Conservation (phyloP, 169 alveolate species). For the Plasmodium gonderi region DNA sequence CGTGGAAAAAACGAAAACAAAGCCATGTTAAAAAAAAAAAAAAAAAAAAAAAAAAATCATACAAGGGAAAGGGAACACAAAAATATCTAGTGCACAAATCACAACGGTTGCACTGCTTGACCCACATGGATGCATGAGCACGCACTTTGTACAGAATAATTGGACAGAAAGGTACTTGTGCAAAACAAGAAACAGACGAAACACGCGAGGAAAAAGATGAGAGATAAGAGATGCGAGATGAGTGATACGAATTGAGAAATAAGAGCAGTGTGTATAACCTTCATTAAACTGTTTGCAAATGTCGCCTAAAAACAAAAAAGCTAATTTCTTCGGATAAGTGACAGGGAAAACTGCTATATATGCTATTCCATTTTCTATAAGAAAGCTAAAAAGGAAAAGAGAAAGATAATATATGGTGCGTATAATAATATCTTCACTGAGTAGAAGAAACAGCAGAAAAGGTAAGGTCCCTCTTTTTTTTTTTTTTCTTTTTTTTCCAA, state of each 20-base stretch:
- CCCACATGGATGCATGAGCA: no score
- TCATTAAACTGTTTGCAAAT: conserved; percentile 81
- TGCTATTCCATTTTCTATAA: conserved; percentile 85
- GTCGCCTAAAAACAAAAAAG: conserved; percentile 81
- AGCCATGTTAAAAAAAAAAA: not conserved
- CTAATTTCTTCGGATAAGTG: conserved; percentile 82
- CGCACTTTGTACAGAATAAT: no score
- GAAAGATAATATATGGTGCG: not conserved
- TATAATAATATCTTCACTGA: not conserved
- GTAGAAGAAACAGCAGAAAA: not conserved
- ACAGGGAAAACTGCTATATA: conserved; percentile 80
- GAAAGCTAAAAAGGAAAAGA: conserved; percentile 72
- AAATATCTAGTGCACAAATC: no score
- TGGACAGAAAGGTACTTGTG: no score
- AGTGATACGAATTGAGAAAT: not conserved
- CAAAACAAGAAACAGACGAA: no score
- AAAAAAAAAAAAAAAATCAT: not conserved
- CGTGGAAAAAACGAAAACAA: not conserved
- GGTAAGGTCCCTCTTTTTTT: no score
- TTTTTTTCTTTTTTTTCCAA: not conserved
- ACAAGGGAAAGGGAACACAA: not conserved
- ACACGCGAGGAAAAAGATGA: not conserved
- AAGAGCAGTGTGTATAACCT: conserved; percentile 17
- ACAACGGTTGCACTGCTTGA: no score
- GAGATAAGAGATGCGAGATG: not conserved